Base-by-base conservation (phyloP, 805 yeast species). In the Starmerella bacillaris region DNA sequence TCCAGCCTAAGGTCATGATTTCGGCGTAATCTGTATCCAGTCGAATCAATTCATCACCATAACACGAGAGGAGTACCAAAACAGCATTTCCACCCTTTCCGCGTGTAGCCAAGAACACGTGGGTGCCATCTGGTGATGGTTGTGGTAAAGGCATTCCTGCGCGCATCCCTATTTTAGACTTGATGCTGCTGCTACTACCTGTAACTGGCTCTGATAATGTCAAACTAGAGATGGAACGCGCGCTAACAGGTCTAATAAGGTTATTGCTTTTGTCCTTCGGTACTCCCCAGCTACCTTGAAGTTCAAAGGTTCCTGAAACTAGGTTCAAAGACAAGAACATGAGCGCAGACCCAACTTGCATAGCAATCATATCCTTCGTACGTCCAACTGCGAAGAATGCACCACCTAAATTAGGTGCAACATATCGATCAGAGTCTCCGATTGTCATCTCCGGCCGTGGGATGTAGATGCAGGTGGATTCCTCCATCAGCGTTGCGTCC, bases 51-150 rank as follows among this genome's bases (percentile, higher is more conserved):
- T 42, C 46, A 27, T 42, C 40, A n/a, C 42, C 46, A 27, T 33
- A 41, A 27, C 37, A 32, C 31, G 35, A 33, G 15, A 42, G n/a
- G 5, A 42, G 15, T 6, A 42, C 34, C n/a, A 42, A 34, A 9
- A 27, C 22, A 2, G 30, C 16, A 6, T 27, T 14, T 12, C 34
- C 30, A 15, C 18, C 17, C 21, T 40, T 39, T 28, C 28, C 27
- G 7, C 38, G 36, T 6, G 42, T 35, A 5, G 37, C 44, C 19
- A 42, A 20, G 17, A 42, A 42, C 18, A 42, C 35, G 26, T 35
- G 39, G 8, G 41, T 37, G 11, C 44, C 44, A 17, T 42, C 46
- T 11, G 46, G 46, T 3, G 41, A 37, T 6, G 46, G 44, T 21
- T 16, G 21, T 3, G 46, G 44, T 27, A 41, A 19, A 5, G 37